These are phyloP conservation scores for Rhinocladiella similis DNA, from an alignment of 2,329 filamentous ascomycete genomes.

Conservation along the genomic window DNA sequence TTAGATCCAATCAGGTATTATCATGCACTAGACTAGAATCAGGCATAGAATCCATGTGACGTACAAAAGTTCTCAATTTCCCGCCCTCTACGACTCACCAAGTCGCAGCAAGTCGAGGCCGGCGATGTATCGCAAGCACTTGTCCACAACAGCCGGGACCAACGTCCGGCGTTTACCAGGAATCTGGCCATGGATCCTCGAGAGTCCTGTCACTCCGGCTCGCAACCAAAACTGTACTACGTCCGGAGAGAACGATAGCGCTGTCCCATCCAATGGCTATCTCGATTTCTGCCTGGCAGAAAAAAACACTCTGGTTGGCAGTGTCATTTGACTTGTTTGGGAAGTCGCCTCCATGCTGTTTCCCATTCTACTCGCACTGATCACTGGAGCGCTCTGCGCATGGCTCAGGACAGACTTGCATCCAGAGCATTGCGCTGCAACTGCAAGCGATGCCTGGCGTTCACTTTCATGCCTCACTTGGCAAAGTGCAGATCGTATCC, in stretches of 20 bases:
- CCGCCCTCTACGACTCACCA: neutral
- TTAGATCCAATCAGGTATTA: neutral
- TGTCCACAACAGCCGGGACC: neutral
- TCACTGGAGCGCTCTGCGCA: neutral
- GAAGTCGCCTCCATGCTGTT: conserved; percentile 7
- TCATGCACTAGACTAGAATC: conserved; percentile 9
- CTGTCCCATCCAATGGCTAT: conserved; percentile 10
- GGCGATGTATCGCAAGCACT: neutral
- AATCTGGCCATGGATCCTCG: neutral
- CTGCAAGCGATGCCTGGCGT: neutral
- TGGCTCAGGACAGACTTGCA: neutral
- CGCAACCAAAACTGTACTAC: neutral
- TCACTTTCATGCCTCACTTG: conserved; percentile 62
- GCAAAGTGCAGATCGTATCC: conserved; percentile 98
- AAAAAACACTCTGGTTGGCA: conserved; percentile 1
- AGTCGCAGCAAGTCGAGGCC: neutral
- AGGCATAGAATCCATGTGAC: conserved; percentile 16
- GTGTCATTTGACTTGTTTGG: conserved; percentile 14
- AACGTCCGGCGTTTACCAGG: neutral
- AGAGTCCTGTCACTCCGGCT: neutral
- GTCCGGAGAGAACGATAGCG: neutral
- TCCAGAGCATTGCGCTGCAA: neutral
- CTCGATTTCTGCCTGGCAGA: conserved; percentile 18
- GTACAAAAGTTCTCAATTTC: neutral
- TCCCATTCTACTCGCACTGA: neutral